These are phyloP conservation scores for Calocybe cyanea DNA, from an alignment of 768 basidiomycete species.

Conservation along the genomic window DNA sequence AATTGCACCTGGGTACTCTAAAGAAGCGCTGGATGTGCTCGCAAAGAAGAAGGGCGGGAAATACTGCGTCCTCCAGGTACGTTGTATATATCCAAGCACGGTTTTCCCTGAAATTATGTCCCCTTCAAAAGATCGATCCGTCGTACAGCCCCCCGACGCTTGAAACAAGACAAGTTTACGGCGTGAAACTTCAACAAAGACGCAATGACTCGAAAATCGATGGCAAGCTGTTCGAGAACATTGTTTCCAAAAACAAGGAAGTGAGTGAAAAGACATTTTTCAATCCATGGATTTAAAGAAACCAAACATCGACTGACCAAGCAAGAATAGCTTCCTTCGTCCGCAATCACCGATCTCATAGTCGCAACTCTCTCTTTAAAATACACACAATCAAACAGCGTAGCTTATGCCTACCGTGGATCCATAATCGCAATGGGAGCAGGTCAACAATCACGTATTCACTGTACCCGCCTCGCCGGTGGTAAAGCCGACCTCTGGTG, in stretches of 20 bases:
- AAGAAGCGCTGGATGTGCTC: constrained; percentile 85
- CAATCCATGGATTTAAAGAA: too few species aligned
- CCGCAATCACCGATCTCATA: constrained; percentile 86
- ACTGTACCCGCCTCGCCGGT: constrained; percentile 97
- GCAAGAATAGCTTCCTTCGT: constrained; percentile 65
- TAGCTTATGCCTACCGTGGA: constrained; percentile 90
- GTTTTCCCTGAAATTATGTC: constrained; percentile 2
- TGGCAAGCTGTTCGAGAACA: constrained; percentile 72
- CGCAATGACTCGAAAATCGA: constrained; percentile 90
- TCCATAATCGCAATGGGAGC: constrained; percentile 95
- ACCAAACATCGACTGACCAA: too few species aligned
- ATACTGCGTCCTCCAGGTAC: constrained; percentile 95
- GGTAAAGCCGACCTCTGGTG: constrained; percentile 99
- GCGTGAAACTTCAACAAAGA: constrained; percentile 83
- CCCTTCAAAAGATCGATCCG: constrained; percentile 72
- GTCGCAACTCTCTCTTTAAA: constrained; percentile 96
- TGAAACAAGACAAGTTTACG: constrained; percentile 96
- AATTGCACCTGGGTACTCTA: constrained; percentile 90
- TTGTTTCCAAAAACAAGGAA: constrained; percentile 87
- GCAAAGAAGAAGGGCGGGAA: constrained; percentile 97
- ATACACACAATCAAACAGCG: constrained; percentile 99
- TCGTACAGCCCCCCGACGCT: constrained; percentile 70
- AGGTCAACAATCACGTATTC: constrained; percentile 97
- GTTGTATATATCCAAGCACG: neutral
- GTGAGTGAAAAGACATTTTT: too few species aligned